phyloP scores from a whole-genome alignment of 345 rosid genomes.

The Hibiscus syriacus region DNA sequence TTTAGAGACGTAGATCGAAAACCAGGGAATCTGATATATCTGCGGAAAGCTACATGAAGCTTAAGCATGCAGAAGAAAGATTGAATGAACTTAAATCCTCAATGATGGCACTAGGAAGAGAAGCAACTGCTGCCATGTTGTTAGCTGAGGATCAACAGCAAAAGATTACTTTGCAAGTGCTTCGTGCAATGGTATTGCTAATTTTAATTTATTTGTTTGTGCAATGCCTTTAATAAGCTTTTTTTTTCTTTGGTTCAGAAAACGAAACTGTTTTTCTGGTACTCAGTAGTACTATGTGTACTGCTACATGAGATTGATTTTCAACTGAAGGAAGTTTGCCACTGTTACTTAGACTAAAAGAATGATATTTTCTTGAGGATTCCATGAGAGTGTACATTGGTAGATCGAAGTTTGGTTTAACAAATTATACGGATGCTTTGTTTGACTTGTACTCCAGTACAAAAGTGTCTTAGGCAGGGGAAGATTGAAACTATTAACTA shows the following conservation, averaged over 20 bases:
- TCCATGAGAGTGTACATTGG: not conserved
- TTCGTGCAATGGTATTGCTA: constrained; percentile 49
- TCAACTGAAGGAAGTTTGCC: not conserved
- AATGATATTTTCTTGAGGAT: not conserved
- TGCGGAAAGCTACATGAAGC: constrained; percentile 61
- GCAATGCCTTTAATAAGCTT: not conserved
- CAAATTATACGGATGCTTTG: not conserved
- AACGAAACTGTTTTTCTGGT: not conserved
- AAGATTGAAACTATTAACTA: constrained; percentile 3
- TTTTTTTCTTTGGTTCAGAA: not conserved
- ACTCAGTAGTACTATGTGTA: not conserved
- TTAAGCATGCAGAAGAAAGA: constrained; percentile 69
- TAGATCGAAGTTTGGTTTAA: not conserved
- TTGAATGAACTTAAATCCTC: constrained; percentile 68
- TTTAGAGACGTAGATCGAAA: constrained; percentile 63
- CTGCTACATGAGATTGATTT: not conserved
- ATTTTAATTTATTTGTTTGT: not conserved
- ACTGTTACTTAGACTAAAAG: not conserved
- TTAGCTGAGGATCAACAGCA: constrained; percentile 87
- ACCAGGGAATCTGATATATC: constrained; percentile 67
- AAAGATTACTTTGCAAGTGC: constrained; percentile 48
- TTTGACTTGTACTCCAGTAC: not conserved
- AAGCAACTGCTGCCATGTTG: constrained; percentile 87
- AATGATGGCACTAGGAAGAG: constrained; percentile 69
- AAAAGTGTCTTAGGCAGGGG: not conserved